A percentile compares a stretch with the other conserved stretches of the same genome.
Conservation (phyloP, 2,329 filamentous ascomycete genomes). For the Atkinsonella hypoxylon region DNA sequence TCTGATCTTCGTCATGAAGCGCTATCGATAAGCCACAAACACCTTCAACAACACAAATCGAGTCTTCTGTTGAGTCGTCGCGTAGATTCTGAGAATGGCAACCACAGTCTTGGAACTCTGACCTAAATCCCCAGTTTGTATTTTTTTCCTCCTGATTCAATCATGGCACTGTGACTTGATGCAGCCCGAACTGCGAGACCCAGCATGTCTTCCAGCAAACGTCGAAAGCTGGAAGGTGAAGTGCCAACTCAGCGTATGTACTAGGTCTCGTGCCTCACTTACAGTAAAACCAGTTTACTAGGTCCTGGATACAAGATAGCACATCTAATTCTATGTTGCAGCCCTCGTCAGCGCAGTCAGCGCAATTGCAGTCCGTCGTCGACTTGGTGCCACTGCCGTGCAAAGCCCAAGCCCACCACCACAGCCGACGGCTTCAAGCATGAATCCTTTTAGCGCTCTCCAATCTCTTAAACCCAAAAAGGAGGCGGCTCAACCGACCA, state of each 20-base stretch:
- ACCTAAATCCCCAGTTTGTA: too few relatives aligned
- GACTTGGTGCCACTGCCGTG: constrained; percentile 11
- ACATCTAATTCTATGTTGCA: background rate
- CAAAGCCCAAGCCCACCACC: constrained; percentile 8
- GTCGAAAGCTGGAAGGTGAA: constrained; percentile 21
- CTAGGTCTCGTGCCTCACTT: background rate
- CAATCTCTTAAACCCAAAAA: constrained; percentile 11
- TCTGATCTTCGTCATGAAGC: too few relatives aligned
- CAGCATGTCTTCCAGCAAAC: constrained; percentile 19
- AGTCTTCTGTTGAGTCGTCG: background rate
- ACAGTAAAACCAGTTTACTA: background rate
- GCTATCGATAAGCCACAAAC: background rate
- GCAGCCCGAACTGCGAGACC: background rate
- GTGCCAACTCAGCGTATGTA: constrained; percentile 19
- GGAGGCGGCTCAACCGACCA: constrained; percentile 9
- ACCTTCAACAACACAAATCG: background rate
- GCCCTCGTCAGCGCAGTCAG: constrained; percentile 24
- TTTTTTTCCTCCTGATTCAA: background rate
- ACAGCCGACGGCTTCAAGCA: constrained; percentile 10
- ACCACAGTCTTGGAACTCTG: background rate
- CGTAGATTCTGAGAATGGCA: background rate
- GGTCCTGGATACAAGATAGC: too few relatives aligned
- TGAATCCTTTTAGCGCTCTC: constrained; percentile 20
- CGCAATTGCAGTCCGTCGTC: constrained; percentile 24
- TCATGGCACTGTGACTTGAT: background rate